phyloP scores from a whole-genome alignment of 306 rosid genomes.

The Medicago ruthenica region DNA sequence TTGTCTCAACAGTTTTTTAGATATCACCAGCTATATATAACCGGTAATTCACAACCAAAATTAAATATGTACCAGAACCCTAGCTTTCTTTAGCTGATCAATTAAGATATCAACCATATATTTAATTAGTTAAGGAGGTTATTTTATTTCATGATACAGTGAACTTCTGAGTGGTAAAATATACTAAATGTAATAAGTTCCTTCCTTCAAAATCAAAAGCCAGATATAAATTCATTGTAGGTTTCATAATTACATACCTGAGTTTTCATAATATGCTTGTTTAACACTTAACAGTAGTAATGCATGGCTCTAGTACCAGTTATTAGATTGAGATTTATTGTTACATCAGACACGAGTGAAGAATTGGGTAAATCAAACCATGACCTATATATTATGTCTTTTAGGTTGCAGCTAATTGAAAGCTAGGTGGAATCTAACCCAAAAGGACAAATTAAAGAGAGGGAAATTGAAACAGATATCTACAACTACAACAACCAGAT shows the following conservation, averaged over 20 bases:
- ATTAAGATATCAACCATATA: too few relatives aligned
- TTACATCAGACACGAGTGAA: conserved; percentile 25
- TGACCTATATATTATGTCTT: conserved; percentile 38
- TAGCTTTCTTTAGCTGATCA: too few relatives aligned
- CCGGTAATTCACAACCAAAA: too few relatives aligned
- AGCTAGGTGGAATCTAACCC: conserved; percentile 49
- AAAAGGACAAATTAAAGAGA: conserved; percentile 29
- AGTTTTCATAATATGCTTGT: conserved; percentile 9
- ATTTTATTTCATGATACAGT: too few relatives aligned
- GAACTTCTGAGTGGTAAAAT: too few relatives aligned
- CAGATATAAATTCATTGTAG: background rate
- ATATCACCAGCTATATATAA: too few relatives aligned
- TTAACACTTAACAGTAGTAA: background rate
- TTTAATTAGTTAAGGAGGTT: too few relatives aligned
- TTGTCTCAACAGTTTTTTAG: too few relatives aligned
- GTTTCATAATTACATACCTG: background rate
- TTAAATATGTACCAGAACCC: too few relatives aligned
- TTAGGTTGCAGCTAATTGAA: conserved; percentile 47
- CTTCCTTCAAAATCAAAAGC: conserved; percentile 25
- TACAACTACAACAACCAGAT: conserved; percentile 29
- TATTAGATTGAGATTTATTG: conserved; percentile 5
- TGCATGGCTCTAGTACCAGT: conserved; percentile 27
- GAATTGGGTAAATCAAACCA: conserved; percentile 45
- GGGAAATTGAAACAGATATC: conserved; percentile 21
- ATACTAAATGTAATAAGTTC: background rate